These are phyloP conservation scores for Cryptosporidium sp. DNA, from an alignment of 169 alveolate species.

Conservation along the genomic window DNA sequence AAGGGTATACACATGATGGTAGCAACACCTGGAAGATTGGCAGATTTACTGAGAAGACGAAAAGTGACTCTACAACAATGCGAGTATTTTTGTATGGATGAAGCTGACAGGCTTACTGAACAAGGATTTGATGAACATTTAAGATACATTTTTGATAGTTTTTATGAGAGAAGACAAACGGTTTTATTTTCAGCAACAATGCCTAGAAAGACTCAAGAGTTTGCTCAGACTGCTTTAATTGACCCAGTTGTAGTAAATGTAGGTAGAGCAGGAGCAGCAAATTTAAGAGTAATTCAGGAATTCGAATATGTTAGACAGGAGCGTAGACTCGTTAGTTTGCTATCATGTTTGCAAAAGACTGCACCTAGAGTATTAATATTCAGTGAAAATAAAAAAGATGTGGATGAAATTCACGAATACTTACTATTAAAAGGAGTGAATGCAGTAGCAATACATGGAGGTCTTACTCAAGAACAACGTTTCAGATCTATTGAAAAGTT, in stretches of 20 bases:
- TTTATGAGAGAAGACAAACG: conserved; percentile 92
- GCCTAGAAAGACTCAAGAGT: conserved; percentile 96
- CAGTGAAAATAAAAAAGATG: conserved; percentile 94
- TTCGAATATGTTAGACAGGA: conserved; percentile 93
- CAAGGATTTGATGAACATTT: conserved; percentile 94
- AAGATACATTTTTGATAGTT: conserved; percentile 90
- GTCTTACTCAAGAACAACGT: conserved; percentile 90
- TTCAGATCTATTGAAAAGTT: conserved; percentile 86
- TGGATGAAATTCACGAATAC: conserved; percentile 95
- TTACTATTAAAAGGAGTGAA: conserved; percentile 89
- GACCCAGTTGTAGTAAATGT: conserved; percentile 94
- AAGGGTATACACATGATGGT: conserved; percentile 94
- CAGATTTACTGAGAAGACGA: conserved; percentile 90
- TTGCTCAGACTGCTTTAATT: conserved; percentile 92
- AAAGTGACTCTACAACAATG: conserved; percentile 90
- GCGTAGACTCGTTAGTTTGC: conserved; percentile 88
- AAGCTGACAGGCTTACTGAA: conserved; percentile 95
- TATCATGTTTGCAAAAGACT: conserved; percentile 92
- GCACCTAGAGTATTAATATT: conserved; percentile 96
- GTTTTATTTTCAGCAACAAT: conserved; percentile 97
- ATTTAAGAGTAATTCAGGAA: conserved; percentile 92
- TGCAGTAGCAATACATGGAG: conserved; percentile 92
- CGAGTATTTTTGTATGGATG: conserved; percentile 94
- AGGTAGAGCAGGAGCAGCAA: conserved; percentile 94
- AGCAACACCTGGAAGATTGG: conserved; percentile 98